Percentiles rank a stretch among this genome's conserved stretches.
Evolutionary conservation across 108 stramenopile species (phyloP).

Genomic region (Schizochytrium sp.): DNA sequence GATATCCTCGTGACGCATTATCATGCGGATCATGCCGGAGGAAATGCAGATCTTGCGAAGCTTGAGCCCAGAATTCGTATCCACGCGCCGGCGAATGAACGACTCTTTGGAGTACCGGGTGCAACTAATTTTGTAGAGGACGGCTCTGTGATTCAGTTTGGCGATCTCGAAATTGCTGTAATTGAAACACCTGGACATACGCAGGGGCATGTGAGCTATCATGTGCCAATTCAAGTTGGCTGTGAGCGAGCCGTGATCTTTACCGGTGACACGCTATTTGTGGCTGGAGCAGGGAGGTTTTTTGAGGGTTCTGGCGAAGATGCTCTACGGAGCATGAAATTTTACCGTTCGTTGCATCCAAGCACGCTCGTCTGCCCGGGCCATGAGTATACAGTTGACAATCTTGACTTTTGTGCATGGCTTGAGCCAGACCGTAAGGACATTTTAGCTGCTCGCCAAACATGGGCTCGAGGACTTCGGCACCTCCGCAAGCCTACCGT

Average conservation of each 20-base stretch:
- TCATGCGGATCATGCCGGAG: slow-evolving; percentile 15
- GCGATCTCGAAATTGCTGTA: neutral
- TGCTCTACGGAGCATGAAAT: slow-evolving; percentile 67
- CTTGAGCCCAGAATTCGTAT: neutral
- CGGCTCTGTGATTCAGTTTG: slow-evolving; percentile 32
- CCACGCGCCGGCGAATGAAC: neutral
- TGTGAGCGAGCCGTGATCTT: slow-evolving; percentile 67
- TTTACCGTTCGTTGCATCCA: slow-evolving; percentile 69
- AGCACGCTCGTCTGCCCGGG: slow-evolving; percentile 79
- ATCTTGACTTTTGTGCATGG: slow-evolving; percentile 76
- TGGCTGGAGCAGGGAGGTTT: slow-evolving; percentile 78
- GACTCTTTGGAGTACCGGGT: neutral
- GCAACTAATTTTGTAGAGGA: neutral
- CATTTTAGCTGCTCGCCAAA: slow-evolving; percentile 65
- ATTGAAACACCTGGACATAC: neutral
- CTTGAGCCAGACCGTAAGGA: slow-evolving; percentile 74
- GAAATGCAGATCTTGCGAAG: neutral
- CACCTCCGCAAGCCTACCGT: slow-evolving; percentile 61
- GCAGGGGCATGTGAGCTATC: slow-evolving; percentile 6
- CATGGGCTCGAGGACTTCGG: slow-evolving; percentile 64
- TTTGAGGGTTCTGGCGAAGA: slow-evolving; percentile 68
- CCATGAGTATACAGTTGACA: slow-evolving; percentile 81
- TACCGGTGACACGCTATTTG: slow-evolving; percentile 82
- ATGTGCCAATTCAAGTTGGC: neutral
- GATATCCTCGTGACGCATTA: neutral